Evolutionary conservation across 2,329 filamentous ascomycete genomes (phyloP), one percentile per base, ranked within the genome.

Genomic region (Sclerotinia nivalis): DNA sequence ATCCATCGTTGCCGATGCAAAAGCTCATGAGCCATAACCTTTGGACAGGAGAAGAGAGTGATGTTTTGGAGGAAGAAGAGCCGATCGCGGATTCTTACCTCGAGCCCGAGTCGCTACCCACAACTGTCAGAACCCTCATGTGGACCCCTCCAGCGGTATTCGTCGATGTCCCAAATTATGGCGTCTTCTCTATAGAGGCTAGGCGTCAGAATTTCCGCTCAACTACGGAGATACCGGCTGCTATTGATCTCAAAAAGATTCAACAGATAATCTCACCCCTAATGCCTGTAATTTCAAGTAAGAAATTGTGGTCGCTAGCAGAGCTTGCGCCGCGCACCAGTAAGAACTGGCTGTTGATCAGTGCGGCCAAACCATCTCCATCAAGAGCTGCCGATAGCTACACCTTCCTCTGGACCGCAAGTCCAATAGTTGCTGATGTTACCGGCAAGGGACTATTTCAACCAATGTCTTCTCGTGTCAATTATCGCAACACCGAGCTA

Each of bases 391-490:
- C 20, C n/a, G 20, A 40, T 47, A 50, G 66, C 37, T 4, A 7
- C 9, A 25, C 18, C 52, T n/a, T 37, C 1, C 69, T 76, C 66
- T 77, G 76, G 76, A 64, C 55, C 13, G 68, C 72, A 45, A 31
- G 22, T 7, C 4, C 31, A 10, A 66, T 50, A 8, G 43, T 55
- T 13, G 15, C 25, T 13, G 66, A 55, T 25, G n/a, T 43, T 7
- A 22, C n/a, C 37, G 10, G 58, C 25, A 12, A 43, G 20, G 75
- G 76, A 20, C 72, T 78, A 12, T 78, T 77, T 55, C 54, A 55
- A 37, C 7, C 25, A 52, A 40, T 15, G 28, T 40, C 34, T 25
- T 60, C 70, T n/a, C 47, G 73, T 71, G 60, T 60, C 34, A 59
- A 69, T 55, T 75, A 68, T 60, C 75, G 77, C 12, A 70, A 68